Base-by-base conservation (phyloP, 2,329 filamentous ascomycete genomes). In the Dactylellina drechsleri region DNA sequence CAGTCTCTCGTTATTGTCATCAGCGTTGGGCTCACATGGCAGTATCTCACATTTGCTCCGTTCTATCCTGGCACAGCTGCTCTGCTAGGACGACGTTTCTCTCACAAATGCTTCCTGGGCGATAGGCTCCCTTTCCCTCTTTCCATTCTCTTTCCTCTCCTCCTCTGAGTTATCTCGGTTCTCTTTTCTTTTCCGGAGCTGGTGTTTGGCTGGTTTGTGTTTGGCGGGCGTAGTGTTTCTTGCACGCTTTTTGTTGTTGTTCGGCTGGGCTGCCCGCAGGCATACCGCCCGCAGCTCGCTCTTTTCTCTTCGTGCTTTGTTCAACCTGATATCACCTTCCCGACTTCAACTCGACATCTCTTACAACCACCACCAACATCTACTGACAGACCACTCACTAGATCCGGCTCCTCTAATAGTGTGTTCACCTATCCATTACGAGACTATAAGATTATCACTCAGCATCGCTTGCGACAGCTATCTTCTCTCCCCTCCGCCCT, bases 81-180 rank as follows among this genome's bases (percentile, higher is more conserved):
- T 28, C 54, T 23, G 47, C 13, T 49, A n/a, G 26, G 40, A 6
- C 31, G 31, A 36, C 2, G 10, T 36, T 36, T 36, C 31, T 20
- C 61, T 36, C 18, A 6, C 31, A 57, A 66, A 62, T 23, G 28
- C 28, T 58, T 60, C 61, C 66, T 52, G 43, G 61, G 60, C 40
- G 70, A 74, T 66, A 67, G 70, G 70, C 56, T 20, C 43, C 5
- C 61, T 67, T 65, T 36, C n/a, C 40, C 23, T 45, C 47, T 18
- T n/a, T 49, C 13, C 43, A 47, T 60, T 31, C 7, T 15, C n/a
- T 36, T 20, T 56, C 13, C 31, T 36, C 10, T 36, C 31, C 3
- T 36, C 10, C 31, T 36, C 31, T 36, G 31, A 36, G 1, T 36
- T 36, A 36, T 36, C 6, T 36, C 23, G 23, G 23, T 60, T 26